Evolutionary conservation across 192 early-diverging fungal genomes (phyloP).

Genomic region (Backusella mclennaniae): DNA sequence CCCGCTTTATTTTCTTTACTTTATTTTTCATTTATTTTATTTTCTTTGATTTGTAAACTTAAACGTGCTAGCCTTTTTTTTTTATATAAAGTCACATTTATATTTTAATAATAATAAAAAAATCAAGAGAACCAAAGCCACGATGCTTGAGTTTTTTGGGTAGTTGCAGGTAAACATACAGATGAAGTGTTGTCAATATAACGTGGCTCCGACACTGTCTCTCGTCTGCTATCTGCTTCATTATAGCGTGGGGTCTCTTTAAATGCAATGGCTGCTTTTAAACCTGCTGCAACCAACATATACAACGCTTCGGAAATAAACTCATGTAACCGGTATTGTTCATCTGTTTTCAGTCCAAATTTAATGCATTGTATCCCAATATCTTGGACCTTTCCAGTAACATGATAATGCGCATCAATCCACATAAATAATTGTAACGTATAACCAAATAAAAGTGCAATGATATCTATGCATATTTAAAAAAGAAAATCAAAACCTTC

Average conservation of each 20-base stretch:
- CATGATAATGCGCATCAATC: slow-evolving; percentile 46
- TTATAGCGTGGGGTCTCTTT: slow-evolving; percentile 44
- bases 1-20: too few species aligned
- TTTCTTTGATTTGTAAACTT: too few species aligned
- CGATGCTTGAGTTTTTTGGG: background rate
- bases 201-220: background rate
- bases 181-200: background rate
- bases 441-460: slow-evolving; percentile 32
- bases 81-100: too few species aligned
- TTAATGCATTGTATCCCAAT: slow-evolving; percentile 44
- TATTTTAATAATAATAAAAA: background rate
- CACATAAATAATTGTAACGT: slow-evolving; percentile 38
- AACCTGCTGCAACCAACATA: slow-evolving; percentile 41
- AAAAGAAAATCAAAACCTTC: too few species aligned
- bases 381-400: slow-evolving; percentile 51
- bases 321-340: slow-evolving; percentile 54
- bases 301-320: slow-evolving; percentile 47
- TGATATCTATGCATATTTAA: slow-evolving; percentile 4
- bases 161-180: slow-evolving; percentile 4
- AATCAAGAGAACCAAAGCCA: background rate
- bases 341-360: slow-evolving; percentile 48
- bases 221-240: background rate
- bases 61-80: too few species aligned
- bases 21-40: too few species aligned
- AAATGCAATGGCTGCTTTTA: slow-evolving; percentile 54